Evolutionary conservation across 495 filamentous ascomycete species (phyloP).

Genomic region (Daldinia vernicosa): DNA sequence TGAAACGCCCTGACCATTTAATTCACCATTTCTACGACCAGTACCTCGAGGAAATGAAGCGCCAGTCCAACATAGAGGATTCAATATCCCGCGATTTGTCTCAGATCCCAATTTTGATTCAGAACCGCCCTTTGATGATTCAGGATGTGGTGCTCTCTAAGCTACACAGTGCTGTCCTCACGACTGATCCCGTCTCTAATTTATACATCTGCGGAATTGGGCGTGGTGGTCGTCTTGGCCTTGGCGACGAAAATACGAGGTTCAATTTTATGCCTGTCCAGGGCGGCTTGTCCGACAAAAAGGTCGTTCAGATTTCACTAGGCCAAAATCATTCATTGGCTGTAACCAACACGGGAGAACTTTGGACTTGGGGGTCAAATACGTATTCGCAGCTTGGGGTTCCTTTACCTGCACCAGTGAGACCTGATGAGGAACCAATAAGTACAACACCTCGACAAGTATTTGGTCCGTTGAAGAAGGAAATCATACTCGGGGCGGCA

Average conservation of each 20-base stretch:
- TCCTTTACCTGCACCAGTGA: constrained; percentile 61
- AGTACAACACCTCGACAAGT: constrained; percentile 85
- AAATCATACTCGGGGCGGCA: constrained; percentile 80
- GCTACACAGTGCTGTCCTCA: constrained; percentile 88
- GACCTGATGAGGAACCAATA: constrained; percentile 80
- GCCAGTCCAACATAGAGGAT: constrained; percentile 34
- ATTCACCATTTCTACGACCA: constrained; percentile 73
- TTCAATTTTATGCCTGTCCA: constrained; percentile 86
- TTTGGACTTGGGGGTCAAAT: constrained; percentile 95
- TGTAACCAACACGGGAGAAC: constrained; percentile 78
- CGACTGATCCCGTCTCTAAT: constrained; percentile 89
- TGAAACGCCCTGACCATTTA: constrained; percentile 84
- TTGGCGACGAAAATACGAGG: constrained; percentile 86
- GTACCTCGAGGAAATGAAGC: constrained; percentile 54
- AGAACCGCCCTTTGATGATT: constrained; percentile 73
- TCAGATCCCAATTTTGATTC: constrained; percentile 73
- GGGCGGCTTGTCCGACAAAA: constrained; percentile 72
- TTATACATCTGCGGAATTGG: constrained; percentile 94
- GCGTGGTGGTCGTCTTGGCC: constrained; percentile 86
- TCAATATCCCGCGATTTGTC: constrained; percentile 47
- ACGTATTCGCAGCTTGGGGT: constrained; percentile 88
- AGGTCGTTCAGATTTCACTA: constrained; percentile 75
- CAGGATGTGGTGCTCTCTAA: constrained; percentile 88
- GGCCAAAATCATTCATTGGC: constrained; percentile 93
- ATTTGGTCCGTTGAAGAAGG: constrained; percentile 88